A percentile compares a stretch with the other conserved stretches of the same genome.
Conservation (phyloP, 2,329 filamentous ascomycete species). For the Paracorniculantispora psalliotae region DNA sequence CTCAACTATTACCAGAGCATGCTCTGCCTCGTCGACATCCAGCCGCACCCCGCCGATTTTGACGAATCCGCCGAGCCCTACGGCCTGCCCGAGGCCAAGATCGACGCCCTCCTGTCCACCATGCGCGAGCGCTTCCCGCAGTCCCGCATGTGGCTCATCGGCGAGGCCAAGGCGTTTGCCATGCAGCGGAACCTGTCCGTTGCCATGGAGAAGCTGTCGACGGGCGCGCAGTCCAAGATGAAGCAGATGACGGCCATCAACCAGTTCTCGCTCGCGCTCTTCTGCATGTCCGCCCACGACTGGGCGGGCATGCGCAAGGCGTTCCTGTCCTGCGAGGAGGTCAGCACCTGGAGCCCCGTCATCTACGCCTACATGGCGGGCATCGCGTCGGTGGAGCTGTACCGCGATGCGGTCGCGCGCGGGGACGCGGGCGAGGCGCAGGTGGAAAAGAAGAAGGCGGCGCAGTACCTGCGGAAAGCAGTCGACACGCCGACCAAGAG, state of each 20-base stretch:
- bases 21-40: constrained; percentile 81
- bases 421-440: constrained; percentile 41
- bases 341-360: constrained; percentile 88
- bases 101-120: constrained; percentile 60
- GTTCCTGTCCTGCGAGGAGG: constrained; percentile 69
- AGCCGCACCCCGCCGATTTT: constrained; percentile 56
- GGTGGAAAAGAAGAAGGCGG: constrained; percentile 58
- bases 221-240: constrained; percentile 62
- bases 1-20: constrained; percentile 86
- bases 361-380: constrained; percentile 89
- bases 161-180: constrained; percentile 75
- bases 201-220: constrained; percentile 61
- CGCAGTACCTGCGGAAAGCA: constrained; percentile 65
- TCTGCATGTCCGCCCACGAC: constrained; percentile 72
- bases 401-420: constrained; percentile 53
- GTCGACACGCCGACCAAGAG: constrained; percentile 76
- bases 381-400: constrained; percentile 72
- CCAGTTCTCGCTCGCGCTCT: constrained; percentile 77
- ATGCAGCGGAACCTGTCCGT: constrained; percentile 61
- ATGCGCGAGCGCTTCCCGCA: constrained; percentile 78
- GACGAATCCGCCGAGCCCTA: constrained; percentile 53
- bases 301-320: constrained; percentile 69
- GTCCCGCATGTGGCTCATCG: constrained; percentile 79
- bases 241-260: constrained; percentile 84
- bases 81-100: constrained; percentile 67